Conservation (phyloP, 208 protist species). For the Acanthamoeba healyi region DNA sequence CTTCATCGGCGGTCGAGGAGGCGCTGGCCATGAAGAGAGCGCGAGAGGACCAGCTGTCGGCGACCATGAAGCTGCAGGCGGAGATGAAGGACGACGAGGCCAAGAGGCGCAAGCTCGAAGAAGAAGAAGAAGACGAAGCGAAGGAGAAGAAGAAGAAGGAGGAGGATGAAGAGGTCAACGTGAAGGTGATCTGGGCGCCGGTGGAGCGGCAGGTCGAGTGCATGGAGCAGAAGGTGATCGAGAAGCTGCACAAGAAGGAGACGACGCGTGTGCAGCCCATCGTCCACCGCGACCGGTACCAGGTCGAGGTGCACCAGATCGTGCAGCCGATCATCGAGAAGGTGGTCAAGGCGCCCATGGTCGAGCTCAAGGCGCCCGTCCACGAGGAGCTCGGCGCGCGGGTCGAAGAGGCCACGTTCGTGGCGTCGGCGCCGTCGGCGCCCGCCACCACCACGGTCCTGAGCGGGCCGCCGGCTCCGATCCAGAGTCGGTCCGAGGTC, state of each 20-base stretch:
- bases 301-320: slow-evolving; percentile 41
- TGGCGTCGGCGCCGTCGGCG: neutral
- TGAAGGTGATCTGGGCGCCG: neutral
- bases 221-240: neutral
- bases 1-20: neutral
- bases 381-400: neutral
- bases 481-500: neutral
- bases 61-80: no score
- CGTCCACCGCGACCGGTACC: slow-evolving; percentile 29
- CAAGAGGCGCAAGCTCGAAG: neutral
- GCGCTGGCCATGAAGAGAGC: neutral
- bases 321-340: slow-evolving; percentile 36
- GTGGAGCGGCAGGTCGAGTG: neutral
- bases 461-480: neutral
- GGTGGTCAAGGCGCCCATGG: slow-evolving; percentile 15
- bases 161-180: neutral
- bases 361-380: slow-evolving; percentile 36
- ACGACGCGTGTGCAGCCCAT: slow-evolving; percentile 10
- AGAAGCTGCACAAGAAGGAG: neutral
- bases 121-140: neutral
- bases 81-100: neutral
- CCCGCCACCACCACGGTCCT: neutral
- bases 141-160: neutral
- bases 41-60: neutral
- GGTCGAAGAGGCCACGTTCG: neutral